Evolutionary conservation across 345 rosid genomes (phyloP).

Genomic region (Citrus glauca): DNA sequence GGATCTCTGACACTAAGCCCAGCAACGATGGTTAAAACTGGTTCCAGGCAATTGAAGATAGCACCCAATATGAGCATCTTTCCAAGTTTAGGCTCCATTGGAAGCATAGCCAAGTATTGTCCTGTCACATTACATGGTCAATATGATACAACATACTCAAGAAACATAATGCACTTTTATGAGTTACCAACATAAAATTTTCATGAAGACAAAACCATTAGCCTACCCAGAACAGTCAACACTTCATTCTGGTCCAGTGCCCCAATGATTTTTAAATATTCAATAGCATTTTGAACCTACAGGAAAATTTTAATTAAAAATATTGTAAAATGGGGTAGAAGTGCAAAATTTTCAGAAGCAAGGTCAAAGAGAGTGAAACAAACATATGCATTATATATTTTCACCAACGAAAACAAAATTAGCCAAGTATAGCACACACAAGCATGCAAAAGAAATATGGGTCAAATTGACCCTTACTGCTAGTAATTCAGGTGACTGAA

Average conservation of each 20-base stretch:
- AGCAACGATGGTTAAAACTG: constrained; percentile 76
- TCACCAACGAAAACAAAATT: background rate
- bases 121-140: constrained; percentile 46
- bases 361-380: background rate
- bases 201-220: background rate
- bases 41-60: constrained; percentile 81
- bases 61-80: constrained; percentile 91
- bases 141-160: constrained; percentile 6
- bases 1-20: constrained; percentile 96
- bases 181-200: background rate
- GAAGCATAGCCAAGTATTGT: constrained; percentile 72
- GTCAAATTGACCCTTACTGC: constrained; percentile 46
- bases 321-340: background rate
- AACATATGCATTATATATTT: background rate
- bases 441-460: background rate
- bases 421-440: background rate
- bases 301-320: constrained; percentile 5
- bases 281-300: constrained; percentile 92
- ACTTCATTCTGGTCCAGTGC: constrained; percentile 80
- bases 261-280: constrained; percentile 78
- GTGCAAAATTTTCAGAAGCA: constrained; percentile 10
- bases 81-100: constrained; percentile 97
- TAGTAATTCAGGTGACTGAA: constrained; percentile 84
- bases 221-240: constrained; percentile 69
- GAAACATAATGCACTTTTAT: background rate